Percentiles rank a stretch among this genome's conserved stretches.
phyloP scores from a whole-genome alignment of 176 grass and related monocot genomes.

The Musa acuminata region DNA sequence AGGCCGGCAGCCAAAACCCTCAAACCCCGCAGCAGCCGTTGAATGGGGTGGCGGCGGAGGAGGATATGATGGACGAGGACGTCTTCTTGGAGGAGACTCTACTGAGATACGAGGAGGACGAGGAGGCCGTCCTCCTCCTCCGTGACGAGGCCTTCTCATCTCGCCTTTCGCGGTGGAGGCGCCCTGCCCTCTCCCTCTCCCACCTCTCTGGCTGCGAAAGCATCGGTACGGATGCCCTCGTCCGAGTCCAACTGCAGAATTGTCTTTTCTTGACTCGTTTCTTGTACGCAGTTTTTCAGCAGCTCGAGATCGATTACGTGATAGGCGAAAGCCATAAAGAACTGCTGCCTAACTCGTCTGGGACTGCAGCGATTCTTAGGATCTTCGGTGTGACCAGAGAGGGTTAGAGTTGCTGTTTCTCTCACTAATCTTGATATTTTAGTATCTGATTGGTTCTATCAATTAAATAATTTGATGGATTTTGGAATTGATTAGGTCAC shows the following conservation, averaged over 20 bases:
- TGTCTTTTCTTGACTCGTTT: constrained; percentile 18
- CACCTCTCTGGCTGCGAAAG: constrained; percentile 32
- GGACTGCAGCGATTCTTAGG: constrained; percentile 77
- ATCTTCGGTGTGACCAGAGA: constrained; percentile 96
- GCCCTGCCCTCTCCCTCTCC: constrained; percentile 43
- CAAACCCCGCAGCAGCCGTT: constrained; percentile 11
- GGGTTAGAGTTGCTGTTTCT: constrained; percentile 36
- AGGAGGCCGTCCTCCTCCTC: constrained; percentile 57
- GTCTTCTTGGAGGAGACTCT: constrained; percentile 71
- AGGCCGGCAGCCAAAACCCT: constrained; percentile 21
- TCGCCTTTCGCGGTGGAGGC: constrained; percentile 71
- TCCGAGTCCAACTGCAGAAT: not conserved
- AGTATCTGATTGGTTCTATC: constrained; percentile 3
- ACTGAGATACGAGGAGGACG: constrained; percentile 56
- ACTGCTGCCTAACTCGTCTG: constrained; percentile 63
- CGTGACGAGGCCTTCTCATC: constrained; percentile 60
- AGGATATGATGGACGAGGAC: constrained; percentile 98
- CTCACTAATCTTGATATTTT: not conserved
- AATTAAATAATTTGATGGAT: constrained; percentile 8
- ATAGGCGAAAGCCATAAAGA: constrained; percentile 84
- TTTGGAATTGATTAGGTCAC: constrained; percentile 44
- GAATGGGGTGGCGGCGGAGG: constrained; percentile 32
- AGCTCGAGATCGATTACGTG: constrained; percentile 91
- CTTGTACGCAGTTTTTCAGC: constrained; percentile 72
- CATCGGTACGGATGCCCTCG: constrained; percentile 29